Evolutionary conservation across 768 basidiomycete species (phyloP), one percentile per base, ranked within the genome.

Genomic region (Boletus pseudopeckii): DNA sequence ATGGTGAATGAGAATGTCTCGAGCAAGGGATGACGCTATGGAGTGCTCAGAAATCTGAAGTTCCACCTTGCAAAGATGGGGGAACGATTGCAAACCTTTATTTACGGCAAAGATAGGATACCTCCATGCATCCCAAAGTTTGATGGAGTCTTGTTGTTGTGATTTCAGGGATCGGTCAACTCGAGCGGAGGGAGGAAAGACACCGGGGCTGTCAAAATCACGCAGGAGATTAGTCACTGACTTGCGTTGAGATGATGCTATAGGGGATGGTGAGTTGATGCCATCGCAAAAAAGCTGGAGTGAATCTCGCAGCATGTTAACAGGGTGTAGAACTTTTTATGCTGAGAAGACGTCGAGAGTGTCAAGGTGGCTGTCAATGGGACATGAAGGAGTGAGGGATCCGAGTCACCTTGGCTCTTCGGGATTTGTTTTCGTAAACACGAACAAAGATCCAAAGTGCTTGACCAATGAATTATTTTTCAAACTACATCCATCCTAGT

Each of bases 1-100:
- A 57, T 86, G 82, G 67, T 97, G 88, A 7, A 79, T 75, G 44
- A 96, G 70, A 24, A 97, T 78, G 49, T 91, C 93, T 13, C 77
- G 73, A 4, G 85, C 82, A 7, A 84, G 63, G 26, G 61, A 59
- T 22, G 71, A 71, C 37, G 59, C 69, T 71, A 32, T 15, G 10
- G 24, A 11, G 52, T 17, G 39, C 17, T 64, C 40, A 55, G 38
- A 45, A 45, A 41, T 18, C 2, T 22, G 26, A 10, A 24, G 10
- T 3, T 6, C 22, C 22, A 15, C 17, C 14, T 40, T 50, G 4
- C 18, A 32, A 33, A 32, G 9, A 30, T 15, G 13, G 30, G 14
- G 15, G 28, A 32, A 24, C 11, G 30, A 11, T 38, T 44, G 18
- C 67, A 45, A 47, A 88, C 88, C 85, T 79, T 89, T 90, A 33